phyloP scores from a whole-genome alignment of 768 basidiomycete species.

The Boletus insuetus region DNA sequence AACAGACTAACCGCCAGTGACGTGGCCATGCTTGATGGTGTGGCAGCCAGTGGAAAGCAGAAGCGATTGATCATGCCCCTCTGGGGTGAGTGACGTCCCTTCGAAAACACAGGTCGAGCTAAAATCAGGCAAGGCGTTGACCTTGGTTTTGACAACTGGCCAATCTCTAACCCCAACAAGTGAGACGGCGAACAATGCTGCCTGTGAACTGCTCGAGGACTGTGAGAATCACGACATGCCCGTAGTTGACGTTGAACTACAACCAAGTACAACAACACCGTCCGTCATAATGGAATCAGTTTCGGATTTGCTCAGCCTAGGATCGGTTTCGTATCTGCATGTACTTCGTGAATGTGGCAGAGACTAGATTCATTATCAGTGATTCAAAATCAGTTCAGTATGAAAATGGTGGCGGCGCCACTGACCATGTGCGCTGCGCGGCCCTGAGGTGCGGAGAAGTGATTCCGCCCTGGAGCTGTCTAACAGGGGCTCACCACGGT shows the following conservation, averaged over 20 bases:
- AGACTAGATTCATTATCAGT: not conserved
- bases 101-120: constrained; percentile 8
- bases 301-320: not conserved
- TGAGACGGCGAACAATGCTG: not conserved
- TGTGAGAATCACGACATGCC: not conserved
- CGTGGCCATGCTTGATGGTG: constrained; percentile 53
- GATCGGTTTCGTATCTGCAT: not conserved
- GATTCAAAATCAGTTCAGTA: not conserved
- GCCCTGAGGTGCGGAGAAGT: no score
- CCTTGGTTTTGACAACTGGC: constrained; percentile 72
- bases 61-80: constrained; percentile 64
- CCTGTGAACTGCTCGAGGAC: not conserved
- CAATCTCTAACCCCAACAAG: constrained; percentile 8
- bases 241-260: not conserved
- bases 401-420: not conserved
- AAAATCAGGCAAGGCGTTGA: constrained; percentile 46
- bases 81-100: constrained; percentile 53
- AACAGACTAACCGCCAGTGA: constrained; percentile 50
- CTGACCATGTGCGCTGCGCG: not conserved
- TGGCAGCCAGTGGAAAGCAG: constrained; percentile 61
- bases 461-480: no score
- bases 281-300: not conserved
- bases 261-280: not conserved
- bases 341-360: not conserved
- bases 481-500: no score